These are phyloP conservation scores for Globisporangium megalacanthum DNA, from an alignment of 352 stramenopile genomes.

Conservation along the genomic window DNA sequence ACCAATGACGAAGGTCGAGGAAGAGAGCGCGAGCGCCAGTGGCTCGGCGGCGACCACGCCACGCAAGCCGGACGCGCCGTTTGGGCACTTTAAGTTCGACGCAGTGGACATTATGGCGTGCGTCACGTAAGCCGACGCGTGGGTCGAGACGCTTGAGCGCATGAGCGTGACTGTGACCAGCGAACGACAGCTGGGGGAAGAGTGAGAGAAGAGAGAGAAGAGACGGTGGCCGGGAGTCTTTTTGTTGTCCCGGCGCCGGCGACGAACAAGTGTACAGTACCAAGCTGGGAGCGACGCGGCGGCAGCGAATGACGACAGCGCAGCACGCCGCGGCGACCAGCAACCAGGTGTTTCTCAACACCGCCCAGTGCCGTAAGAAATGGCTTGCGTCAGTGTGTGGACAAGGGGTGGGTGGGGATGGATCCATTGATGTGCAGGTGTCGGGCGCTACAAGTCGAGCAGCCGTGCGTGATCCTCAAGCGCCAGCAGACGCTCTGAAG, in stretches of 20 bases:
- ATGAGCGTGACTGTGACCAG: conserved; percentile 3
- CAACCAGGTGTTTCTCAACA: conserved; percentile 88
- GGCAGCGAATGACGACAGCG: conserved; percentile 9
- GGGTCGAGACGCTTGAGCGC: neutral
- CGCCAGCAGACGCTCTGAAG: neutral
- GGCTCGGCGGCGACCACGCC: conserved; percentile 13
- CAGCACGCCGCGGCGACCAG: conserved; percentile 14
- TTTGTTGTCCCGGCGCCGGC: conserved; percentile 1
- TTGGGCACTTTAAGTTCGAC: conserved; percentile 76
- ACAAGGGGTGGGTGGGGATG: neutral
- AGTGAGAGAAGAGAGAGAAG: neutral
- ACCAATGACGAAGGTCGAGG: conserved; percentile 44
- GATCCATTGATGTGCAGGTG: neutral
- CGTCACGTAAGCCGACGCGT: conserved; percentile 43
- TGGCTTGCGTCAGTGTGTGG: neutral
- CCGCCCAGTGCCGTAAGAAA: conserved; percentile 47
- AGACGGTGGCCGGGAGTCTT: neutral
- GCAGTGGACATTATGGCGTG: conserved; percentile 86
- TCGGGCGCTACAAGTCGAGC: neutral
- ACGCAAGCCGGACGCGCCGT: conserved; percentile 40
- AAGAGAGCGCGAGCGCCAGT: conserved; percentile 21
- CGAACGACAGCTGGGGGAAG: neutral
- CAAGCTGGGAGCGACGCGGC: conserved; percentile 10
- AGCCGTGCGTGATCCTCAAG: too few species aligned
- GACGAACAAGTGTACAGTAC: conserved; percentile 5